Evolutionary conservation across 2,329 filamentous ascomycete species (phyloP), one percentile per base, ranked within the genome.

Genomic region (Trichoderma sp.): DNA sequence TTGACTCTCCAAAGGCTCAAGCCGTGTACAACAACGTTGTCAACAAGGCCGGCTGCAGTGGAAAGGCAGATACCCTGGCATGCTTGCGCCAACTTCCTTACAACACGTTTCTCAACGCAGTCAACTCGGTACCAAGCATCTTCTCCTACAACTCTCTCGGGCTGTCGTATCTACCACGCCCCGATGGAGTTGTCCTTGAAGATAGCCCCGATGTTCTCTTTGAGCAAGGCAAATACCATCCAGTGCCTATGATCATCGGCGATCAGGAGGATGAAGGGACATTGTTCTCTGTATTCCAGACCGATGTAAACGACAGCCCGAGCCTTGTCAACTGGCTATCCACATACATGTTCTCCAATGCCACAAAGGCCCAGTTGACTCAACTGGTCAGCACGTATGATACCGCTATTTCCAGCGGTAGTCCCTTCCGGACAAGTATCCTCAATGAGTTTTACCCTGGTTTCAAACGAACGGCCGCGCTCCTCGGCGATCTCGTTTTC

Each of bases 231-330:
- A 83, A 83, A 5, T 84, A 84, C 69, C 77, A 83, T 24, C 79
- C 81, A 1, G 83, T 85, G 1, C 83, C 84, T 43, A 81, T 83
- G 79, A 85, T 85, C 72, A 85, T 91, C 49, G 91, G 92, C 52
- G 86, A 93, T 75, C 90, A 93, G 77, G 91, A 94, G 81, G 92
- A 95, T 75, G 91, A 95, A 78, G 91, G 91, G 21, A 93, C 91
- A 0, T 78, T 94, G 2, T 93, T 94, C 76, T 83, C 89, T 5
- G 82, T 94, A 39, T 89, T 90, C 77, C 90, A 92, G 72, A 76
- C 79, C 37, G 92, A 94, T 76, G 80, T 94, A 61, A 91, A 87
- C 11, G 90, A 84, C 1, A 87, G 84, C 0, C 79, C 79, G 1
- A 79, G 87, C 6, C 73, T 94, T 0, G 83, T 88, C 39, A 79